Conservation (phyloP, 1,284 basidiomycete species). For the Sparassis latifolia region DNA sequence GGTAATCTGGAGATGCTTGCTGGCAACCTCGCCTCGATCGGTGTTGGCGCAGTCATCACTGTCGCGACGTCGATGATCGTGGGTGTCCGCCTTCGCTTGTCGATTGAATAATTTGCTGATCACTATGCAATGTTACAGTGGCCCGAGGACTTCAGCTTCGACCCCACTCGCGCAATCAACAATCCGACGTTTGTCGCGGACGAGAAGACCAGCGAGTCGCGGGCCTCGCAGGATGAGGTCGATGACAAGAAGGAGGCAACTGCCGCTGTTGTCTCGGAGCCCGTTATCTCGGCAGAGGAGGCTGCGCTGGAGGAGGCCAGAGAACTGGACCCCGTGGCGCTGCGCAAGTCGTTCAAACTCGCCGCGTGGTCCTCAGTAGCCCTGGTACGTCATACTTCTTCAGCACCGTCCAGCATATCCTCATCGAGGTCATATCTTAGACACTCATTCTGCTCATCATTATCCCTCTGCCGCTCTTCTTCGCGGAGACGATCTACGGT, state of each 20-base stretch:
- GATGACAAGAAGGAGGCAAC: constrained; percentile 36
- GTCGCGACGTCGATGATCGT: constrained; percentile 57
- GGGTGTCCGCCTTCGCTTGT: constrained; percentile 14
- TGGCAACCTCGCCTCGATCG: constrained; percentile 84
- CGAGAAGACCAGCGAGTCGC: constrained; percentile 11
- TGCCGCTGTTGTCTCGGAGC: constrained; percentile 23
- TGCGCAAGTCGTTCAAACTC: constrained; percentile 71
- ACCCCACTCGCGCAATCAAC: constrained; percentile 73
- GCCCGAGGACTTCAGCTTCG: constrained; percentile 80
- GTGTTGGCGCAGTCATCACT: constrained; percentile 74
- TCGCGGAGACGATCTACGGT: constrained; percentile 68
- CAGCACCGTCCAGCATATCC: not conserved
- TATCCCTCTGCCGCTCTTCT: constrained; percentile 82
- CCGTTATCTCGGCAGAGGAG: constrained; percentile 27
- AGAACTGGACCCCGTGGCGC: constrained; percentile 54
- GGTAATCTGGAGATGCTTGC: constrained; percentile 82
- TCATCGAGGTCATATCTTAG: constrained; percentile 26
- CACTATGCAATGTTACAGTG: constrained; percentile 34
- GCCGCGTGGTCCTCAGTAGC: constrained; percentile 66
- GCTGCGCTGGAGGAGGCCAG: constrained; percentile 38
- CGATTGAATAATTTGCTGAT: not conserved
- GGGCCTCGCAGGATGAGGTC: constrained; percentile 21
- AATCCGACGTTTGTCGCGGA: constrained; percentile 21
- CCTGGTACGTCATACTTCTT: constrained; percentile 40
- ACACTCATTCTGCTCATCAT: constrained; percentile 60